These are phyloP conservation scores for Paspalum notatum DNA, from an alignment of 176 grass and related monocot genomes.

Conservation along the genomic window DNA sequence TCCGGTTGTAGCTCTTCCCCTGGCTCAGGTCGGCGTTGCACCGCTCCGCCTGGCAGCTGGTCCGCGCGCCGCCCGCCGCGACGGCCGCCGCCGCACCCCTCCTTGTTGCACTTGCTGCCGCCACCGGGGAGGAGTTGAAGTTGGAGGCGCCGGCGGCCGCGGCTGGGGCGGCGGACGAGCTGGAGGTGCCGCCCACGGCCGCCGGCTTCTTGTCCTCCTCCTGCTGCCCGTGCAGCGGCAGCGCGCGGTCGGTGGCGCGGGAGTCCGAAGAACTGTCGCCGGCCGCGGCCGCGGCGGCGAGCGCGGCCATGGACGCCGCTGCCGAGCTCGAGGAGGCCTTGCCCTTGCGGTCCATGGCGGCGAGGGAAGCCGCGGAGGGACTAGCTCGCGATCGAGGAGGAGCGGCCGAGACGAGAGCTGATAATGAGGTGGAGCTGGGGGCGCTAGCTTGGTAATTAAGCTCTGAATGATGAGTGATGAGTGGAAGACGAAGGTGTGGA, in stretches of 20 bases:
- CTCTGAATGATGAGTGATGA: slow-evolving; percentile 24
- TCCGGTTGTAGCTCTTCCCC: slow-evolving; percentile 71
- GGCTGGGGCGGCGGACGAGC: not conserved
- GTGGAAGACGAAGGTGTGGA: slow-evolving; percentile 14
- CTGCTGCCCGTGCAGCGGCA: not conserved
- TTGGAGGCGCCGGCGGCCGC: not conserved
- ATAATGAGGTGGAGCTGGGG: not conserved
- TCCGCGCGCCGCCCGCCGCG: slow-evolving; percentile 28
- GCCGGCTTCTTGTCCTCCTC: slow-evolving; percentile 42
- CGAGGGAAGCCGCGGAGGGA: not conserved
- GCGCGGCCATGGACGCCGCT: slow-evolving; percentile 50
- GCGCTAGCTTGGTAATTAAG: not conserved
- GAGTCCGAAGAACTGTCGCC: slow-evolving; percentile 25
- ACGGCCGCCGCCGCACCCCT: slow-evolving; percentile 27
- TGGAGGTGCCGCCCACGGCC: not conserved
- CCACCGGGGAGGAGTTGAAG: slow-evolving; percentile 3
- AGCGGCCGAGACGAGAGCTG: not conserved
- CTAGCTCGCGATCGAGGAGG: not conserved
- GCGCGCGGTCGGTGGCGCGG: not conserved
- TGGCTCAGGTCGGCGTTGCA: slow-evolving; percentile 75
- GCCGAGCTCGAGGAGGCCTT: slow-evolving; percentile 29
- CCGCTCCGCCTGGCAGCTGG: slow-evolving; percentile 80
- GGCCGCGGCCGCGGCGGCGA: slow-evolving; percentile 47
- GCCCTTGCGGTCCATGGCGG: slow-evolving; percentile 46
- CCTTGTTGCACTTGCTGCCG: slow-evolving; percentile 26